Percentiles rank a stretch among this genome's conserved stretches.
Evolutionary conservation across 352 stramenopile genomes (phyloP).

Genomic region (Pythium grandisporangium): DNA sequence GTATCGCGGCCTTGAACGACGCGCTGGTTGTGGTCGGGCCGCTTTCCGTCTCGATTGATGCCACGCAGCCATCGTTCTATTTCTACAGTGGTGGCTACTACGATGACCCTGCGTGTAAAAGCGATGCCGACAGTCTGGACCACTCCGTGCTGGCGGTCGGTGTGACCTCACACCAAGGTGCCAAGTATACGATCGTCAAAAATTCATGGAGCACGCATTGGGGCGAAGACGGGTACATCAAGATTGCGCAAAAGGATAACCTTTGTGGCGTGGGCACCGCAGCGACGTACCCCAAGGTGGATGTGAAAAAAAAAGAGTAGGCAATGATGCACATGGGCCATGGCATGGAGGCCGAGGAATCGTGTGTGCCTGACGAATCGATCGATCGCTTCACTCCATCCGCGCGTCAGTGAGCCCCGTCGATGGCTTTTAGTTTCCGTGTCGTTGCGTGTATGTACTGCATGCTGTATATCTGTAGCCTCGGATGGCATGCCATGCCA

Average conservation of each 20-base stretch:
- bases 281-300: constrained; percentile 79
- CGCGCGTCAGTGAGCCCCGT: no score
- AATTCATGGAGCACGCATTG: constrained; percentile 93
- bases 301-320: no score
- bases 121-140: constrained; percentile 85
- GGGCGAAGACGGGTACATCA: constrained; percentile 91
- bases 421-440: no score
- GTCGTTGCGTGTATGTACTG: no score
- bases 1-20: constrained; percentile 68
- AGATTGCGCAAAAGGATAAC: constrained; percentile 90
- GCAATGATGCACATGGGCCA: no score
- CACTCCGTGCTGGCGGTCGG: constrained; percentile 90
- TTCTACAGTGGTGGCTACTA: constrained; percentile 86
- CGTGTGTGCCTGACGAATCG: no score
- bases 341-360: no score
- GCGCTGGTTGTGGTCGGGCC: constrained; percentile 72
- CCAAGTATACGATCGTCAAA: constrained; percentile 93
- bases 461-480: no score
- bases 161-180: constrained; percentile 77
- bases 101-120: constrained; percentile 85
- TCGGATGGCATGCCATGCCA: no score
- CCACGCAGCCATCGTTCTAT: constrained; percentile 77
- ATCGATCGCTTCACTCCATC: no score
- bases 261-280: constrained; percentile 92
- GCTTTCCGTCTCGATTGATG: constrained; percentile 86